phyloP scores from a whole-genome alignment of 208 protist species.

The Tetramitus jugosus region DNA sequence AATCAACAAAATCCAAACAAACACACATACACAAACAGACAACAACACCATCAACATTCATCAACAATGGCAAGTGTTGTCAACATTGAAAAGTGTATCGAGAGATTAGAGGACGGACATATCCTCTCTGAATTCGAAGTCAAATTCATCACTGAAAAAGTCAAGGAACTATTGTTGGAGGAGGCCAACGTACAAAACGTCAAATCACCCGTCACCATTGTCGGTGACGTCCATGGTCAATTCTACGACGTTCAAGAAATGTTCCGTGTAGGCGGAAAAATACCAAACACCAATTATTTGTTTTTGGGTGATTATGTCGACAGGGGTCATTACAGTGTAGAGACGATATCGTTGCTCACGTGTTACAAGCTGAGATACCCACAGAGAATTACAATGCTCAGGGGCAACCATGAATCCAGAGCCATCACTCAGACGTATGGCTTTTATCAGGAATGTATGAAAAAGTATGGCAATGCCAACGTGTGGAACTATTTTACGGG shows the following conservation, averaged over 20 bases:
- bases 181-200: conserved; percentile 50
- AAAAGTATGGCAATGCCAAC: conserved; percentile 68
- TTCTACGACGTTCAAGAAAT: conserved; percentile 76
- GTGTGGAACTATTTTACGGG: conserved; percentile 60
- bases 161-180: conserved; percentile 56
- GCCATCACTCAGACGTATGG: conserved; percentile 75
- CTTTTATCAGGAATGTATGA: conserved; percentile 80
- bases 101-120: neutral
- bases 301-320: conserved; percentile 98
- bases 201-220: conserved; percentile 59
- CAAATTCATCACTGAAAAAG: conserved; percentile 60
- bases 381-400: conserved; percentile 71
- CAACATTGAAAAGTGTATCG: neutral
- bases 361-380: conserved; percentile 83
- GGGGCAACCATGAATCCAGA: conserved; percentile 68
- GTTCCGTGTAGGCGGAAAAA: conserved; percentile 52
- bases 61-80: too few relatives aligned
- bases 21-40: too few relatives aligned
- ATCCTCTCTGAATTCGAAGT: conserved; percentile 13
- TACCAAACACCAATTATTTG: conserved; percentile 80
- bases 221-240: conserved; percentile 86
- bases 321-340: conserved; percentile 83
- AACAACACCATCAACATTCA: neutral
- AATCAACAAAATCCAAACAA: too few relatives aligned
- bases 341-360: conserved; percentile 90